Percentiles rank a stretch among this genome's conserved stretches.
Evolutionary conservation across 2,329 filamentous ascomycete genomes (phyloP).

Genomic region (Ascosphaera apis): DNA sequence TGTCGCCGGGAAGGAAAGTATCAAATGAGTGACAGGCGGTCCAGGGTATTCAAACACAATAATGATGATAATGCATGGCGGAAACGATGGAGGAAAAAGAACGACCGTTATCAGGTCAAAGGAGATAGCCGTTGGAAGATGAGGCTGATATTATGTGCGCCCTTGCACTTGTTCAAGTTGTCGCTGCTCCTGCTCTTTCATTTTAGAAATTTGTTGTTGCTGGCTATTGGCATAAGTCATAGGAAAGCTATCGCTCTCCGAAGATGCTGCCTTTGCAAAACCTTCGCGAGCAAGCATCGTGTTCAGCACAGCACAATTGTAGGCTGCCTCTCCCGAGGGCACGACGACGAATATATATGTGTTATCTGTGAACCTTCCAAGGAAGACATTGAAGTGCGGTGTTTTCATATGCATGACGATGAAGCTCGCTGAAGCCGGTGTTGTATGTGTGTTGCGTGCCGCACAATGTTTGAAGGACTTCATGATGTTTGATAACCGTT

Average conservation of each 20-base stretch:
- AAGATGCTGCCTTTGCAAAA: slow-evolving; percentile 41
- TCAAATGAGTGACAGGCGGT: too few species aligned
- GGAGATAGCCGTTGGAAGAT: too few species aligned
- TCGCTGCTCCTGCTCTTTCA: too few species aligned
- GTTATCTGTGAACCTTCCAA: slow-evolving; percentile 89
- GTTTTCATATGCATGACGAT: slow-evolving; percentile 27
- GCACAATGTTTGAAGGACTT: slow-evolving; percentile 85
- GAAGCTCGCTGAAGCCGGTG: slow-evolving; percentile 20
- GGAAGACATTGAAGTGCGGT: slow-evolving; percentile 68
- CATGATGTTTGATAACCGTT: slow-evolving; percentile 89
- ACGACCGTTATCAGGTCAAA: too few species aligned
- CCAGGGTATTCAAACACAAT: too few species aligned
- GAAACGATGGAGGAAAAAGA: too few species aligned
- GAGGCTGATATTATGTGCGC: too few species aligned
- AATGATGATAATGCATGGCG: too few species aligned
- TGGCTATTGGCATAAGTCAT: slow-evolving; percentile 15
- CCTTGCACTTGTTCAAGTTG: too few species aligned
- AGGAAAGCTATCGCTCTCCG: slow-evolving; percentile 19
- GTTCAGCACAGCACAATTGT: slow-evolving; percentile 78
- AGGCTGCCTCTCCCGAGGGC: slow-evolving; percentile 72
- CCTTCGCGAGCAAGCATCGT: slow-evolving; percentile 67
- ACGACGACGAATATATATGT: slow-evolving; percentile 87
- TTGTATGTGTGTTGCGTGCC: slow-evolving; percentile 23
- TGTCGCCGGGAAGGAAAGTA: too few species aligned
- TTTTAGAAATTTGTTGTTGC: too few species aligned